These are phyloP conservation scores for Aspergillus saccharolyticus DNA, from an alignment of 495 filamentous ascomycete genomes.

Conservation along the genomic window DNA sequence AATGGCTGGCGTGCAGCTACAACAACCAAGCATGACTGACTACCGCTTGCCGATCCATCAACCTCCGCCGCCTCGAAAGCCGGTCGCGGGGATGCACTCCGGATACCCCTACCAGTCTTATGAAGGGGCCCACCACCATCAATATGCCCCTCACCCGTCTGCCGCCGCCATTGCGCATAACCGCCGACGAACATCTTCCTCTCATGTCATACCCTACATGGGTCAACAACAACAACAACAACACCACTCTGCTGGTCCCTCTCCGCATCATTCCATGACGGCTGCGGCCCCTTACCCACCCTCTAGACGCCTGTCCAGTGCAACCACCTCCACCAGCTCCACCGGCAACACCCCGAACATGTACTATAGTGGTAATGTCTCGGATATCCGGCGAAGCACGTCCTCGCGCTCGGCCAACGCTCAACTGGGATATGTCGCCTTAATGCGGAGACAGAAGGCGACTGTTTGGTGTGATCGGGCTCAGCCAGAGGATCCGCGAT, in stretches of 20 bases:
- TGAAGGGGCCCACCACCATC: conserved; percentile 25
- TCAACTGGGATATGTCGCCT: conserved; percentile 79
- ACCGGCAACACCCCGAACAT: conserved; percentile 41
- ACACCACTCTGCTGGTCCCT: conserved; percentile 24
- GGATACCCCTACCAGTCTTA: conserved; percentile 33
- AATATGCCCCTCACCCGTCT: conserved; percentile 29
- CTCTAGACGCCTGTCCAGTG: conserved; percentile 64
- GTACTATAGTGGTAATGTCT: conserved; percentile 28
- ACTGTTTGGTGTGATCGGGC: conserved; percentile 98
- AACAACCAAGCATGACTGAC: conserved; percentile 39
- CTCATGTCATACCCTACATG: conserved; percentile 48
- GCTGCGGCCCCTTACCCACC: conserved; percentile 32
- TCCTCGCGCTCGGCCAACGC: conserved; percentile 56
- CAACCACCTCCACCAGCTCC: conserved; percentile 62
- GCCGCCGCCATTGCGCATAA: conserved; percentile 36
- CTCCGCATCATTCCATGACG: conserved; percentile 29
- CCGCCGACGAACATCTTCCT: conserved; percentile 58
- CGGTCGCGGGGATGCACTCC: conserved; percentile 24
- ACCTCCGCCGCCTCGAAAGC: conserved; percentile 34
- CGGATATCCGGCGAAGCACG: conserved; percentile 69
- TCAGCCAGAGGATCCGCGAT: conserved; percentile 83
- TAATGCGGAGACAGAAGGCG: conserved; percentile 92
- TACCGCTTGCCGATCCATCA: conserved; percentile 40
- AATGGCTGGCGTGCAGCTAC: conserved; percentile 29
- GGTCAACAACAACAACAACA: conserved; percentile 27